Conservation (phyloP, 1,284 basidiomycete species). For the Irpex sp. region DNA sequence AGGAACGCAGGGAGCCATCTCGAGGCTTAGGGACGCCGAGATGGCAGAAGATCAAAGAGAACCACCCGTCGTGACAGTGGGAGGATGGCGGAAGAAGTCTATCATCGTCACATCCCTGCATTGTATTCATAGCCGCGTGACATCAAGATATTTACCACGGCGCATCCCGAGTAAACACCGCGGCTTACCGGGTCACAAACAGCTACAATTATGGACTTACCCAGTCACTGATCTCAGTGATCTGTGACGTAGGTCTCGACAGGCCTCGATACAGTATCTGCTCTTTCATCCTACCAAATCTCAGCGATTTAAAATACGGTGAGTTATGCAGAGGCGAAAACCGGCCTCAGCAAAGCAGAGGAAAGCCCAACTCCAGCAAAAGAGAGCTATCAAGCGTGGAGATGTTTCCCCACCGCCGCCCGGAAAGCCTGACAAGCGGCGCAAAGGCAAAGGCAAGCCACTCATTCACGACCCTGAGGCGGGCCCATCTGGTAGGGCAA, state of each 20-base stretch:
- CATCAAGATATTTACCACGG: neutral
- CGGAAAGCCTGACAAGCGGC: conserved; percentile 24
- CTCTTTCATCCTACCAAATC: neutral
- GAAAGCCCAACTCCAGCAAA: conserved; percentile 66
- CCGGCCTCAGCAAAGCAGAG: conserved; percentile 66
- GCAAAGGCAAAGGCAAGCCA: conserved; percentile 13
- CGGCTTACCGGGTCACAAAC: neutral
- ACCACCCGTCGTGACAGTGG: neutral
- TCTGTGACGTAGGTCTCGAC: neutral
- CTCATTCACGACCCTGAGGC: conserved; percentile 25
- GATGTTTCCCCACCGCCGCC: conserved; percentile 45
- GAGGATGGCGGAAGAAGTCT: neutral
- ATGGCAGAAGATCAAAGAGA: conserved; percentile 14
- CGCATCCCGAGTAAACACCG: neutral
- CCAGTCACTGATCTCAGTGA: neutral
- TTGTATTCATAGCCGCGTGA: neutral
- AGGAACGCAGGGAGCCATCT: conserved; percentile 10
- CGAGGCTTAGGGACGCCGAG: conserved; percentile 1
- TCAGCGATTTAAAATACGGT: neutral
- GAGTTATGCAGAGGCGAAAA: conserved; percentile 45
- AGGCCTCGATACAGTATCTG: neutral
- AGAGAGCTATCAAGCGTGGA: conserved; percentile 81
- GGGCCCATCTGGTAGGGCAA: conserved; percentile 16
- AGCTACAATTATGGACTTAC: neutral
- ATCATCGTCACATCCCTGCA: neutral